Conservation (phyloP, 495 filamentous ascomycete species). For the Hypoxylon fuscum region DNA sequence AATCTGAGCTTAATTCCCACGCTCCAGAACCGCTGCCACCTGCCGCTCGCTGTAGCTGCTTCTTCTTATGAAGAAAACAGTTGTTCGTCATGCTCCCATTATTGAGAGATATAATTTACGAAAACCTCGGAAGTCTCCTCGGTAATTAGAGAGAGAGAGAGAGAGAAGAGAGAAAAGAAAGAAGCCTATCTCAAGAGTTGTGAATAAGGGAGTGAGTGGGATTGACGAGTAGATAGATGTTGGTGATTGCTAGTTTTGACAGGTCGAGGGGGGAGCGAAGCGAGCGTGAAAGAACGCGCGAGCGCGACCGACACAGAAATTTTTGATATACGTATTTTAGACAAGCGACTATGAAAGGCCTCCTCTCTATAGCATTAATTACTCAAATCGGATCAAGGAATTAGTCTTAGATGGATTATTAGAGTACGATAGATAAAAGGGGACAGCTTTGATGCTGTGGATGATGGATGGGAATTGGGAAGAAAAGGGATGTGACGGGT, state of each 20-base stretch:
- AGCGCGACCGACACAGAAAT: slow-evolving; percentile 23
- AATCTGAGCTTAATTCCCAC: slow-evolving; percentile 27
- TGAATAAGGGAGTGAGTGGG: slow-evolving; percentile 10
- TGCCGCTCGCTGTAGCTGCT: slow-evolving; percentile 17
- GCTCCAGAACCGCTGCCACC: slow-evolving; percentile 11
- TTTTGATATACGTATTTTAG: slow-evolving; percentile 8
- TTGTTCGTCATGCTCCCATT: slow-evolving; percentile 36
- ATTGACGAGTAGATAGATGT: slow-evolving; percentile 14
- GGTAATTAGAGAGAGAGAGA: slow-evolving; percentile 25
- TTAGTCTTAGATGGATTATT: slow-evolving; percentile 14
- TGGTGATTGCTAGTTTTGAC: slow-evolving; percentile 22
- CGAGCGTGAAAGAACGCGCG: slow-evolving; percentile 26
- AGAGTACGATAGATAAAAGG: slow-evolving; percentile 4
- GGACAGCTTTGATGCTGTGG: slow-evolving; percentile 1
- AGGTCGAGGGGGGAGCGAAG: slow-evolving; percentile 22
- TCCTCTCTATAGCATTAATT: slow-evolving; percentile 23
- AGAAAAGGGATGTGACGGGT: slow-evolving; percentile 11
- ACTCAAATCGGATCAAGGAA: slow-evolving; percentile 15
- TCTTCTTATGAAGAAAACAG: slow-evolving; percentile 41
- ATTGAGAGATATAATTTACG: slow-evolving; percentile 42
- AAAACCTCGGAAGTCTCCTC: slow-evolving; percentile 17
- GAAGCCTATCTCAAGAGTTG: slow-evolving; percentile 34
- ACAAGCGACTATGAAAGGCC: slow-evolving; percentile 10
- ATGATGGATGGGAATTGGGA: neutral
- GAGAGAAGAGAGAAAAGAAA: slow-evolving; percentile 20